Conservation (phyloP, 2,329 filamentous ascomycete genomes). For the Beauveria australis region DNA sequence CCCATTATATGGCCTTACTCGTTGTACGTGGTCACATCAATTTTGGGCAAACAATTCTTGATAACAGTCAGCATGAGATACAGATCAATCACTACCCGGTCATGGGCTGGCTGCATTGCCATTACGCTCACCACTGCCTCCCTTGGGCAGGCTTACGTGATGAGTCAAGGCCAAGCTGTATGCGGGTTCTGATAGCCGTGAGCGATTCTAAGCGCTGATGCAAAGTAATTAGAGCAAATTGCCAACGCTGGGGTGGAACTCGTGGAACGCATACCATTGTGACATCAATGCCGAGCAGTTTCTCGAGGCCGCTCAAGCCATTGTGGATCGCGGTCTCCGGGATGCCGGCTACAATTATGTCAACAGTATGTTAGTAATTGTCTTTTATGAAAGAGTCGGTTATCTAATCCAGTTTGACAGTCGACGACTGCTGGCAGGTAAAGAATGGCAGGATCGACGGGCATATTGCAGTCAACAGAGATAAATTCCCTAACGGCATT, state of each 20-base stretch:
- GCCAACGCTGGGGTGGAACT: conserved; percentile 40
- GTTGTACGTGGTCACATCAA: neutral
- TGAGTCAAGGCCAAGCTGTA: neutral
- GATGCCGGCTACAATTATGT: conserved; percentile 50
- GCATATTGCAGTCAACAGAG: conserved; percentile 36
- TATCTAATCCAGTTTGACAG: neutral
- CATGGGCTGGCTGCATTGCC: neutral
- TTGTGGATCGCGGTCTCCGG: conserved; percentile 41
- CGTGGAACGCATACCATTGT: conserved; percentile 45
- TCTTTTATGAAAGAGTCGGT: no score
- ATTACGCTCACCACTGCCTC: neutral
- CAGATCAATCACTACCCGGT: neutral
- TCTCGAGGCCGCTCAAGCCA: conserved; percentile 35
- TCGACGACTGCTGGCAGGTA: conserved; percentile 55
- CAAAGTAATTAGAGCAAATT: neutral
- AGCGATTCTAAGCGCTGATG: neutral
- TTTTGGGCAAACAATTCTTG: neutral
- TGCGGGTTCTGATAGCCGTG: neutral
- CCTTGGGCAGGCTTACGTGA: neutral
- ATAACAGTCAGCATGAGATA: neutral
- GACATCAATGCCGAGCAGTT: conserved; percentile 43
- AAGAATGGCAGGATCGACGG: conserved; percentile 31
- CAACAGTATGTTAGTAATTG: conserved; percentile 25
- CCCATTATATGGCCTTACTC: no score
- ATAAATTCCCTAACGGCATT: conserved; percentile 52